Percentiles rank a stretch among this genome's conserved stretches.
Evolutionary conservation across 768 basidiomycete species (phyloP).

Genomic region (Amanita thiersii): DNA sequence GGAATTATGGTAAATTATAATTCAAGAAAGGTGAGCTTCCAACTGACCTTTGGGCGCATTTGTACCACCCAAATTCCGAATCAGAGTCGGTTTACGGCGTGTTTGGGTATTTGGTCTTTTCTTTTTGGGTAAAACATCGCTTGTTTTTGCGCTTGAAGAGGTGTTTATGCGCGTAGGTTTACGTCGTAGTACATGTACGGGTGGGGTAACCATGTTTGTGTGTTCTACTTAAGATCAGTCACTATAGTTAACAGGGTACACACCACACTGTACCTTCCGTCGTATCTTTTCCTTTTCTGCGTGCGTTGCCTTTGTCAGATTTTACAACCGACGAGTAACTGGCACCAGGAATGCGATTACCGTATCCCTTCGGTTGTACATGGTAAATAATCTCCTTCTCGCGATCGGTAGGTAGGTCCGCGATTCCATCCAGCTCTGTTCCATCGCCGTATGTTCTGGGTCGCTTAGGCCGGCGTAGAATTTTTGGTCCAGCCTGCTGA

Average conservation of each 20-base stretch:
- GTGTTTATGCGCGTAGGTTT: constrained; percentile 49
- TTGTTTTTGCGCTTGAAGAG: constrained; percentile 24
- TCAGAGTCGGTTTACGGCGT: constrained; percentile 77
- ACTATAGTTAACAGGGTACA: constrained; percentile 13
- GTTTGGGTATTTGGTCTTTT: constrained; percentile 46
- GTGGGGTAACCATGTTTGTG: constrained; percentile 24
- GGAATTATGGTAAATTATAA: constrained; percentile 10
- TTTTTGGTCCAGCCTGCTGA: constrained; percentile 45
- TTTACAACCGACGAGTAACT: constrained; percentile 31
- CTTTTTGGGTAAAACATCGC: constrained; percentile 36
- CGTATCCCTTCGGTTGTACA: constrained; percentile 64
- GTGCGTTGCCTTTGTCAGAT: constrained; percentile 45
- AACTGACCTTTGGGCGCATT: constrained; percentile 65
- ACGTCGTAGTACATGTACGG: constrained; percentile 49
- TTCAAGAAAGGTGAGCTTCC: constrained; percentile 2
- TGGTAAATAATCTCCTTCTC: constrained; percentile 73
- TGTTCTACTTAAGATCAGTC: constrained; percentile 15
- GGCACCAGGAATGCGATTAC: constrained; percentile 54
- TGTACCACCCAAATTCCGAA: constrained; percentile 70
- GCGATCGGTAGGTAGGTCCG: constrained; percentile 80
- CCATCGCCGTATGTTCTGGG: constrained; percentile 76
- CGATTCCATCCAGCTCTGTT: constrained; percentile 82
- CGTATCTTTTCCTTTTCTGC: constrained; percentile 39
- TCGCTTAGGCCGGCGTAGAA: constrained; percentile 73
- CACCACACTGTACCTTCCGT: constrained; percentile 33